Base-by-base conservation (phyloP, 768 basidiomycete species). In the Naganishia onofrii region DNA sequence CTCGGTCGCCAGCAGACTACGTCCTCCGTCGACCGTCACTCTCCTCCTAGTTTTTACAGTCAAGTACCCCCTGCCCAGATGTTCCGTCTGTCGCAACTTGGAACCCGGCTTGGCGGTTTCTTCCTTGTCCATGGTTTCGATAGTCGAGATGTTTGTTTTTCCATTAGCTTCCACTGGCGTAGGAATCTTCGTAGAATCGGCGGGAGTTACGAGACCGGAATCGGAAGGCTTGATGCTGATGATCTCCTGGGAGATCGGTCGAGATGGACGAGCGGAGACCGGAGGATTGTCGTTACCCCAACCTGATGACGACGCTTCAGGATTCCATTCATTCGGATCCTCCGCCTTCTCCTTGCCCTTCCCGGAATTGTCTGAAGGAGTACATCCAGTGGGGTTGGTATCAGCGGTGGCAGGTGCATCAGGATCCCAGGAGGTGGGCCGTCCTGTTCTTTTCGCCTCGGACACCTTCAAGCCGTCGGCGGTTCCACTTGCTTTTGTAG, bases 31-130 rank as follows among this genome's bases (percentile, higher is more conserved):
- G 17, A 48, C 63, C 17, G 70, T 70, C 21, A 70, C 42, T 38
- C 70, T 56, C 28, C 64, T 29, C n/a, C 70, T 48, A 3, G 70
- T 66, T 46, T 70, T 70, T 34, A 57, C 65, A 34, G 55, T 32
- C 34, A 70, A n/a, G 31, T 70, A 70, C 6, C 64, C 70, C 34
- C 70, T 4, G 32, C 70, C 70, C 21, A 70, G 28, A n/a, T 56
- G 70, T 26, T 57, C 68, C n/a, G 48, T 57, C 28, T 60, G 1
- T 36, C 32, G 38, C 13, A 26, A 42, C 19, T 44, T 42, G 15
- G 23, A 9, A 26, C 26, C 60, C 9, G 23, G 23, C 13, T 26
- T 34, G n/a, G 38, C 8, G 17, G 9, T 34, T 12, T 44, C 8
- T n/a, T 38, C 8, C 3, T n/a, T 7, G 1, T 19, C 60, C 26